Percentiles rank a stretch among this genome's conserved stretches.
Evolutionary conservation across 208 protist genomes (phyloP).

Genomic region (Acanthamoeba castellanii): DNA sequence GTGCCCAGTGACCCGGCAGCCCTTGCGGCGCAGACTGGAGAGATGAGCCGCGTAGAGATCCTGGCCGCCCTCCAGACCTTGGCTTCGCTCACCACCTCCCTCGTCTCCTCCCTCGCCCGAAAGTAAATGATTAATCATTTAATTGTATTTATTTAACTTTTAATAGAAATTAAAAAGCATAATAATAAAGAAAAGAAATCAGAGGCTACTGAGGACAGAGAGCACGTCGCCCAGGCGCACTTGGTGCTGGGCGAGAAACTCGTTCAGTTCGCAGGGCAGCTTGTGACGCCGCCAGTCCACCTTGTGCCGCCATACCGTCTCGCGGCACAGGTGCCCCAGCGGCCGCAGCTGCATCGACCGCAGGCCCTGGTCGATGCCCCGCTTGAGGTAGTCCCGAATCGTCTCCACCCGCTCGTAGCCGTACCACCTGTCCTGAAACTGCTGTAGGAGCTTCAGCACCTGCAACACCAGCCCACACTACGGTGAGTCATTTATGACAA

Average conservation of each 20-base stretch:
- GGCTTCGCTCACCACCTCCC: neutral
- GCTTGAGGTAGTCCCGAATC: neutral
- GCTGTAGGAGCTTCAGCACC: slow-evolving; percentile 10
- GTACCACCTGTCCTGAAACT: neutral
- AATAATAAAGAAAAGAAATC: too few species aligned
- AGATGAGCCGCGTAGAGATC: neutral
- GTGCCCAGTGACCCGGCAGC: too few species aligned
- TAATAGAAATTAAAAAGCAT: too few species aligned
- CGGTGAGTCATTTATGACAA: neutral
- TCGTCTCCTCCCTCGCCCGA: neutral
- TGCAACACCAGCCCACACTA: neutral
- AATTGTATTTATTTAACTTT: too few species aligned
- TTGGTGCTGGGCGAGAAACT: slow-evolving; percentile 23
- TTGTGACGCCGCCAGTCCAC: neutral
- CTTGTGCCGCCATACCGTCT: neutral
- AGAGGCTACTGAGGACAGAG: slow-evolving; percentile 30
- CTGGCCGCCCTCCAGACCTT: neutral
- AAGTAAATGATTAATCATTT: too few species aligned
- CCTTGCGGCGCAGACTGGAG: too few species aligned
- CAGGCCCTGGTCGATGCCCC: neutral
- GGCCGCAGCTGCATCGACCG: neutral
- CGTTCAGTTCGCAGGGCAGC: neutral
- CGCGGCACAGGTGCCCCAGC: slow-evolving; percentile 2
- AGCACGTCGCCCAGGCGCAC: slow-evolving; percentile 22
- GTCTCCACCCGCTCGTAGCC: neutral